Conservation (phyloP, 2,329 filamentous ascomycete species). For the Neopestalotiopsis sp. region DNA sequence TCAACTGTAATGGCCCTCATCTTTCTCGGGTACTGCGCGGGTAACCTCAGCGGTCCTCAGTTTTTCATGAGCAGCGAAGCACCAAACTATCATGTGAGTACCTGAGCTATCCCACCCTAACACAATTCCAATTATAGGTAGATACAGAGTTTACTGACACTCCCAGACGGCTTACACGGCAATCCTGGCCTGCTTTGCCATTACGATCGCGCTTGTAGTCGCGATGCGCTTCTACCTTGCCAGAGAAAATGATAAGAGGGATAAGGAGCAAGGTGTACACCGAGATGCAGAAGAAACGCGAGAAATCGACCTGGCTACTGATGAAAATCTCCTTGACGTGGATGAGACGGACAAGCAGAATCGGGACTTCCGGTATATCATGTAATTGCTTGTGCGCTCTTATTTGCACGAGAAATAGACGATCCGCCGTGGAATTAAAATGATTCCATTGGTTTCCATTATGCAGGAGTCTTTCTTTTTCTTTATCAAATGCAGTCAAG, state of each 20-base stretch:
- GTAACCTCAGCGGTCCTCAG: constrained; percentile 62
- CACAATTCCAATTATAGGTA: too few species aligned
- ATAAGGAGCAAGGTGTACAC: constrained; percentile 46
- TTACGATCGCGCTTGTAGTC: constrained; percentile 51
- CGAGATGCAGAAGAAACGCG: constrained; percentile 2
- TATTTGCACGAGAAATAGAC: too few species aligned
- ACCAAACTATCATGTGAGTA: constrained; percentile 47
- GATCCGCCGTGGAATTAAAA: background rate
- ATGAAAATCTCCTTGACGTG: constrained; percentile 29
- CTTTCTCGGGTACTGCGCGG: constrained; percentile 60
- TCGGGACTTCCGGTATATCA: constrained; percentile 64
- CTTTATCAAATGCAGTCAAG: too few species aligned
- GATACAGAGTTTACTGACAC: background rate
- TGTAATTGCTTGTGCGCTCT: background rate
- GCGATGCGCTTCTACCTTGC: constrained; percentile 54
- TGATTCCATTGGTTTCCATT: background rate
- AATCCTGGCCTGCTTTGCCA: constrained; percentile 61
- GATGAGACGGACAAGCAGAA: constrained; percentile 75
- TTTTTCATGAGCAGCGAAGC: constrained; percentile 56
- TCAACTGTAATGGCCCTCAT: constrained; percentile 63
- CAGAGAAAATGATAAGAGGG: constrained; percentile 48
- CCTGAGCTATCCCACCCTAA: background rate
- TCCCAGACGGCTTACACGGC: constrained; percentile 54
- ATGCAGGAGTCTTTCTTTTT: too few species aligned
- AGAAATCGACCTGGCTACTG: constrained; percentile 1